Conservation (phyloP, 805 yeast species). For the Candida railenensis region DNA sequence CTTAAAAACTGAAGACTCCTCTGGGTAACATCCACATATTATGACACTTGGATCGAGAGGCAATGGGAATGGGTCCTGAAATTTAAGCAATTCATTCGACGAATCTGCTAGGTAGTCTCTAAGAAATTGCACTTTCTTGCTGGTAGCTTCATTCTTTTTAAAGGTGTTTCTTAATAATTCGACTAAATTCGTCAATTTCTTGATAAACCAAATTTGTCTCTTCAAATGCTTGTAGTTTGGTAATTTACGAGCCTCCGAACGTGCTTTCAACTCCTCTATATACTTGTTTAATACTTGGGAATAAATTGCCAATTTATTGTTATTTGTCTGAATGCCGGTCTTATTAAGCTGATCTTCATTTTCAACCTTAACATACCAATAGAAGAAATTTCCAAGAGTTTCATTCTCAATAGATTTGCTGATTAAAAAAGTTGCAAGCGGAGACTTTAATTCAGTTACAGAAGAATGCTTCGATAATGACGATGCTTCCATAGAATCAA, state of each 20-base stretch:
- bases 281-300: constrained; percentile 38
- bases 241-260: constrained; percentile 24
- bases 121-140: constrained; percentile 69
- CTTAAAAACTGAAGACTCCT: constrained; percentile 83
- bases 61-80: constrained; percentile 59
- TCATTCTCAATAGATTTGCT: constrained; percentile 65
- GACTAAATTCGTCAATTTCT: constrained; percentile 64
- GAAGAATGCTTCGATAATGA: not conserved
- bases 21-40: constrained; percentile 75
- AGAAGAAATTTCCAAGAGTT: constrained; percentile 75
- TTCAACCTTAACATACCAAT: constrained; percentile 92
- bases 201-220: constrained; percentile 70
- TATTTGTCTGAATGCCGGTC: constrained; percentile 9
- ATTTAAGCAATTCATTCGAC: constrained; percentile 36
- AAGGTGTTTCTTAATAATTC: constrained; percentile 53
- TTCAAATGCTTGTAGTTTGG: constrained; percentile 40
- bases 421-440: constrained; percentile 72
- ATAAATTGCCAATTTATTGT: constrained; percentile 25
- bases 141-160: constrained; percentile 69
- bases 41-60: constrained; percentile 82
- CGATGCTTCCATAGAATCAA: constrained; percentile 9
- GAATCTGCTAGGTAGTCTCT: constrained; percentile 54
- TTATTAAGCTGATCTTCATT: constrained; percentile 55
- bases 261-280: constrained; percentile 33
- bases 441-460: constrained; percentile 41